A percentile compares a stretch with the other conserved stretches of the same genome.
Conservation (phyloP, 768 basidiomycete genomes). For the Paxillus ammoniavirescens region DNA sequence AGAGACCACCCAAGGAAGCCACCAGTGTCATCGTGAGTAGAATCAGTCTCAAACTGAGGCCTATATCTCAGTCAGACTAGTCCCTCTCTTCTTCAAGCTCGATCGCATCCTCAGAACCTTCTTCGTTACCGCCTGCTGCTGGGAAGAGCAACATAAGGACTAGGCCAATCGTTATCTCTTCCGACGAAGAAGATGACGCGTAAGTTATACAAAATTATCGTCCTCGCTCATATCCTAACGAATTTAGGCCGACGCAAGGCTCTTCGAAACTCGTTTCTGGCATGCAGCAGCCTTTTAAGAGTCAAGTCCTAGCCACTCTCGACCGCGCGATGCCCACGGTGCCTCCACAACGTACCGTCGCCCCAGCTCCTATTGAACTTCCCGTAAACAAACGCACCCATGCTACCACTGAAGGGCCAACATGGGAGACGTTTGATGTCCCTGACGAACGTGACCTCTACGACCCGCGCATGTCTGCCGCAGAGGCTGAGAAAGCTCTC, state of each 20-base stretch:
- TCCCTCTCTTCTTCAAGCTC: conserved; percentile 18
- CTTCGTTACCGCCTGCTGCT: conserved; percentile 11
- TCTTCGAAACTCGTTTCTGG: background rate
- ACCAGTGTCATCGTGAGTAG: conserved; percentile 23
- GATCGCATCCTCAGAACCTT: conserved; percentile 19
- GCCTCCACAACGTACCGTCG: conserved; percentile 20
- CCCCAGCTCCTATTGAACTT: conserved; percentile 33
- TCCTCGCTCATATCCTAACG: conserved; percentile 2
- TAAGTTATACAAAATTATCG: background rate
- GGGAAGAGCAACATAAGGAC: conserved; percentile 6
- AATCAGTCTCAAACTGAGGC: background rate
- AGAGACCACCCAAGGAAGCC: conserved; percentile 8
- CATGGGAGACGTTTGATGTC: conserved; percentile 31
- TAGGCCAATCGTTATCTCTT: conserved; percentile 28
- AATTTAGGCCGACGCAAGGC: conserved; percentile 3
- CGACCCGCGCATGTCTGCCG: conserved; percentile 37
- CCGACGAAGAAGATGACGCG: conserved; percentile 26
- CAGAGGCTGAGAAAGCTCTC: conserved; percentile 75
- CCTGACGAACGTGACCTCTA: conserved; percentile 24
- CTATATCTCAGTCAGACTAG: conserved; percentile 8
- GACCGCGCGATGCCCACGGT: conserved; percentile 19
- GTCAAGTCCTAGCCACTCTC: conserved; percentile 19
- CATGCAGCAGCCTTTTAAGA: conserved; percentile 4
- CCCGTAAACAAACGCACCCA: conserved; percentile 19
- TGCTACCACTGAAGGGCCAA: conserved; percentile 10